Evolutionary conservation across 2,329 filamentous ascomycete genomes (phyloP).

Genomic region (Penicillium frequentans): DNA sequence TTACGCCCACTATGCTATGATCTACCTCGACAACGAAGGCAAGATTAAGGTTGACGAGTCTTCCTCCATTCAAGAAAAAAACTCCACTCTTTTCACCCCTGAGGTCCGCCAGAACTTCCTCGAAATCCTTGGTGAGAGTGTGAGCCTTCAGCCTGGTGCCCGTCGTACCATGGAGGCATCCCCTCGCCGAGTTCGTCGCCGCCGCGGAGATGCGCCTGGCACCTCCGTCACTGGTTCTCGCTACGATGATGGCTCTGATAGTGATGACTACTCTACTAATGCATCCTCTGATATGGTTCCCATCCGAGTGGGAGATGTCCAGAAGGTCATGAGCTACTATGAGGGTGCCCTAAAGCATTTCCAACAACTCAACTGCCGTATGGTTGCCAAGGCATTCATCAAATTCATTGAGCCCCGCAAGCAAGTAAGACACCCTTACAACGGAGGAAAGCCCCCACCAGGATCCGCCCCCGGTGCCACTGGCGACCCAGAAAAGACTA

Average conservation of each 20-base stretch:
- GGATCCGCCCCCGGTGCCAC: conserved; percentile 38
- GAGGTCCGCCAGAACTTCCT: conserved; percentile 37
- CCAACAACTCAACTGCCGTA: conserved; percentile 48
- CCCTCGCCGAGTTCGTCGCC: conserved; percentile 31
- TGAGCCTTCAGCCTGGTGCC: conserved; percentile 28
- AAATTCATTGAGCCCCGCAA: conserved; percentile 50
- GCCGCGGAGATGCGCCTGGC: conserved; percentile 23
- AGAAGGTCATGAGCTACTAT: conserved; percentile 43
- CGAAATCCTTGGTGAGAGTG: conserved; percentile 33
- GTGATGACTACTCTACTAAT: conserved; percentile 22
- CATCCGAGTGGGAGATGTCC: conserved; percentile 40
- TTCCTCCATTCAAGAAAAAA: conserved; percentile 31
- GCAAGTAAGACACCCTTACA: conserved; percentile 51
- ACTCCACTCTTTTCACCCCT: conserved; percentile 32
- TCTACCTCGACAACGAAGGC: conserved; percentile 36
- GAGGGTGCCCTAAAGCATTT: conserved; percentile 42
- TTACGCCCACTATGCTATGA: conserved; percentile 37
- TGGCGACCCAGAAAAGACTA: conserved; percentile 46
- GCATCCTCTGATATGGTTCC: conserved; percentile 28
- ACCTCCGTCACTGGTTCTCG: conserved; percentile 17
- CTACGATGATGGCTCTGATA: conserved; percentile 24
- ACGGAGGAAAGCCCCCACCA: conserved; percentile 41
- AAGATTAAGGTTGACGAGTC: conserved; percentile 36
- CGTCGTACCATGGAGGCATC: conserved; percentile 26
- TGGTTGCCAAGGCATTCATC: conserved; percentile 49